Evolutionary conservation across 73 alveolate species (phyloP).

Genomic region (Stentor roeselii): DNA sequence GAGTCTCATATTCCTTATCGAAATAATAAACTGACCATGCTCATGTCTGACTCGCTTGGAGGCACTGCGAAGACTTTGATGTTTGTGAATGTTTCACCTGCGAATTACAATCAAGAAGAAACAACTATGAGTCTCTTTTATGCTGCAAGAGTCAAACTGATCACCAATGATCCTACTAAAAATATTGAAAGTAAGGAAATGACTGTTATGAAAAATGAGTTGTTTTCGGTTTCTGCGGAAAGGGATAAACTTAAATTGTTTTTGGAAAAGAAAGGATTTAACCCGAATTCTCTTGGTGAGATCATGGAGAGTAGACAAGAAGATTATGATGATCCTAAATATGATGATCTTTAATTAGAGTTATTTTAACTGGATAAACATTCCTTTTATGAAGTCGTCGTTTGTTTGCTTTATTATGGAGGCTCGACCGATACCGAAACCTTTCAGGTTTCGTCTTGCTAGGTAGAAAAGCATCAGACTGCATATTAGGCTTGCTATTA

Average conservation of each 20-base stretch:
- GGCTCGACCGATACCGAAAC: no score
- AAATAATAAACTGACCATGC: slow-evolving; percentile 74
- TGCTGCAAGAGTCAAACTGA: slow-evolving; percentile 43
- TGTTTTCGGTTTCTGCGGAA: background rate
- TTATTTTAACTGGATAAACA: no score
- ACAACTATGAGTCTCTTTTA: slow-evolving; percentile 33
- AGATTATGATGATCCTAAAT: slow-evolving; percentile 8
- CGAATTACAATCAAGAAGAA: slow-evolving; percentile 67
- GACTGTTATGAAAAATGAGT: slow-evolving; percentile 23
- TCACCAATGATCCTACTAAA: slow-evolving; percentile 38
- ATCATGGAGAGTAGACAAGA: background rate
- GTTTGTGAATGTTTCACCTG: slow-evolving; percentile 92
- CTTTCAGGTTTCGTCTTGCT: no score
- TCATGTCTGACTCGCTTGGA: slow-evolving; percentile 83
- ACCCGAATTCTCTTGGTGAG: background rate
- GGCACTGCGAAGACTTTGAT: slow-evolving; percentile 95
- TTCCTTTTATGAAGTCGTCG: no score
- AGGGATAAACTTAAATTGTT: background rate
- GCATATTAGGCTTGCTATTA: no score
- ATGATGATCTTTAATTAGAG: slow-evolving; percentile 15
- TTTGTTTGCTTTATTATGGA: no score
- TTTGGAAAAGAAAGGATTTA: background rate
- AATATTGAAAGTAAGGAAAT: slow-evolving; percentile 36
- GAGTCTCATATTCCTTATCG: slow-evolving; percentile 71
- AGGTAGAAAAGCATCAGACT: no score